Evolutionary conservation across 2,329 filamentous ascomycete genomes (phyloP).

Genomic region (Aspergillus pseudoviridinutans): DNA sequence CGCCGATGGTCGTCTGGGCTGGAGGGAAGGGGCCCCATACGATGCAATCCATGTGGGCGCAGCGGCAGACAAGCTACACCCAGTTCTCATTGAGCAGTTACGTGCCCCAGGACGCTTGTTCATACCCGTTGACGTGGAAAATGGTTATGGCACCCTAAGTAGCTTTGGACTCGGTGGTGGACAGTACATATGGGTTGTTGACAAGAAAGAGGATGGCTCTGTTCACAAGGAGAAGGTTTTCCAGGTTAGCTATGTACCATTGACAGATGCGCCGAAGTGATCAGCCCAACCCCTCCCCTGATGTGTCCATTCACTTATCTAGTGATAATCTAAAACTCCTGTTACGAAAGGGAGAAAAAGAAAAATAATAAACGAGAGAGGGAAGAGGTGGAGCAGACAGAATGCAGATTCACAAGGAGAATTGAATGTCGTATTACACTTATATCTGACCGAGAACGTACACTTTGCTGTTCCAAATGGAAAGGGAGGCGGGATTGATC

Average conservation of each 20-base stretch:
- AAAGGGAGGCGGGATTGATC: background rate
- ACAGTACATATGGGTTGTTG: slow-evolving; percentile 61
- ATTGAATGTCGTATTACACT: background rate
- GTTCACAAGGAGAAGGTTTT: slow-evolving; percentile 55
- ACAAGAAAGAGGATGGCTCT: slow-evolving; percentile 57
- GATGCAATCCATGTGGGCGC: slow-evolving; percentile 96
- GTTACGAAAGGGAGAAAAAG: background rate
- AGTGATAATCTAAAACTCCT: background rate
- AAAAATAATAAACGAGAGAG: background rate
- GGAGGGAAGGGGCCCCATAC: slow-evolving; percentile 60
- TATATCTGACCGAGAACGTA: background rate
- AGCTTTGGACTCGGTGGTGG: slow-evolving; percentile 24
- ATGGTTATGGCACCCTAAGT: slow-evolving; percentile 19
- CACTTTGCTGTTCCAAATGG: background rate
- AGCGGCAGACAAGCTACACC: slow-evolving; percentile 69
- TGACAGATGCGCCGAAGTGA: slow-evolving; percentile 55
- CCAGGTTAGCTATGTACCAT: slow-evolving; percentile 61
- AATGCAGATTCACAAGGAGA: background rate
- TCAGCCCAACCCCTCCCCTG: slow-evolving; percentile 9
- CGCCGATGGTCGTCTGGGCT: slow-evolving; percentile 70
- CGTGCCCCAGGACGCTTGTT: slow-evolving; percentile 70
- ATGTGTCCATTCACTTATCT: background rate
- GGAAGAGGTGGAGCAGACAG: background rate
- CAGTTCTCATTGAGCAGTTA: slow-evolving; percentile 71
- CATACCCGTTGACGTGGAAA: slow-evolving; percentile 56